Percentiles rank a stretch among this genome's conserved stretches.
Evolutionary conservation across 176 grass and related monocot species (phyloP).

Genomic region (Tillandsia leiboldiana): DNA sequence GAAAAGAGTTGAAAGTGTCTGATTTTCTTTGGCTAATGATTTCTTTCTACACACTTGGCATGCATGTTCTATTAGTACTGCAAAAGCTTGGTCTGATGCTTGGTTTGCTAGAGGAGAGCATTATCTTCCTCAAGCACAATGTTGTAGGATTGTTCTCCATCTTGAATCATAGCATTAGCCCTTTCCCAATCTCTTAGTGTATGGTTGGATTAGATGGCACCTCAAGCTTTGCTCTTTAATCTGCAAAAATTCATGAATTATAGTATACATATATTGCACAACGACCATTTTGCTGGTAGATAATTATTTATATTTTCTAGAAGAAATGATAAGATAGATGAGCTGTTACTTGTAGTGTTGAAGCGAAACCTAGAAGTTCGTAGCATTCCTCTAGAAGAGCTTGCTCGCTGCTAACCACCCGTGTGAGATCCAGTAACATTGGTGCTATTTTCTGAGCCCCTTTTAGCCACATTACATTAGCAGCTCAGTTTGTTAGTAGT

Average conservation of each 20-base stretch:
- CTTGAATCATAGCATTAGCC: background rate
- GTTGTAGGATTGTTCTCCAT: background rate
- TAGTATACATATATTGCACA: too few species aligned
- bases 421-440: conserved; percentile 21
- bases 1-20: too few species aligned
- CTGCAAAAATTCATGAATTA: conserved; percentile 8
- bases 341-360: conserved; percentile 29
- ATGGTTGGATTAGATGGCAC: conserved; percentile 39
- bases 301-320: background rate
- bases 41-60: too few species aligned
- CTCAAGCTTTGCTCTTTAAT: conserved; percentile 46
- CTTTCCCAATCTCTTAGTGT: background rate
- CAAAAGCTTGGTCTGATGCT: too few species aligned
- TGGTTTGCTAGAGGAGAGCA: too few species aligned
- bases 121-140: too few species aligned
- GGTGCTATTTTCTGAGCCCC: conserved; percentile 18
- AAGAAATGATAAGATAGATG: background rate
- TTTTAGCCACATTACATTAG: background rate
- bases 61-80: too few species aligned
- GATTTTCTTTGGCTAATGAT: too few species aligned
- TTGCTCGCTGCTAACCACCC: conserved; percentile 22
- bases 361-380: conserved; percentile 20
- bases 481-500: background rate
- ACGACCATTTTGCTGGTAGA: too few species aligned
- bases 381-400: conserved; percentile 28